Percentiles rank a stretch among this genome's conserved stretches.
phyloP scores from a whole-genome alignment of 768 basidiomycete species.

The Tricholoma hemisulphureum region DNA sequence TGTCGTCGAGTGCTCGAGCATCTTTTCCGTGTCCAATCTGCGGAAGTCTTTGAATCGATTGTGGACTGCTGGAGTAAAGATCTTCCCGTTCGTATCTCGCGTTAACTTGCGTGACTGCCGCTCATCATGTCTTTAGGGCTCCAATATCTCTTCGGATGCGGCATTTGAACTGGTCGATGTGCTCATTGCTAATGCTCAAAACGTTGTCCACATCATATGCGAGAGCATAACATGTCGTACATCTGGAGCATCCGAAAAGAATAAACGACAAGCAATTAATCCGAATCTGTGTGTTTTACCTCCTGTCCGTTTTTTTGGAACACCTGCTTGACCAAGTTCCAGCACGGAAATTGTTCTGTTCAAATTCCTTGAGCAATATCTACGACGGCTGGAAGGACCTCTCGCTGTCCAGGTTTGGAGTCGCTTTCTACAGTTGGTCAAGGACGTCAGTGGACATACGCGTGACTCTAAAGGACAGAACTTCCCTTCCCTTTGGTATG shows the following conservation, averaged over 20 bases:
- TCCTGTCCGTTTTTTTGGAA: not conserved
- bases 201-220: slow-evolving; percentile 84
- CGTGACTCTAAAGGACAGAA: slow-evolving; percentile 70
- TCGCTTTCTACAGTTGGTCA: slow-evolving; percentile 72
- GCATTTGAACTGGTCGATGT: slow-evolving; percentile 83
- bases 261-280: slow-evolving; percentile 59
- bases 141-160: slow-evolving; percentile 42
- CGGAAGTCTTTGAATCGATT: slow-evolving; percentile 81
- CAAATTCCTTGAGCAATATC: slow-evolving; percentile 85
- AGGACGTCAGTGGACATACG: slow-evolving; percentile 66
- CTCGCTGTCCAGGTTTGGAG: slow-evolving; percentile 92
- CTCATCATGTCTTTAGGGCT: slow-evolving; percentile 30
- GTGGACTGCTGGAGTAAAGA: slow-evolving; percentile 80
- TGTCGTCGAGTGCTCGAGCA: slow-evolving; percentile 82
- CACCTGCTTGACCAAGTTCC: slow-evolving; percentile 8
- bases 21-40: slow-evolving; percentile 75
- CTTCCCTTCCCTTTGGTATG: slow-evolving; percentile 72
- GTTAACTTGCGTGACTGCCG: not conserved
- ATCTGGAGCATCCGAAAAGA: slow-evolving; percentile 53
- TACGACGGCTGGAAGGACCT: slow-evolving; percentile 82
- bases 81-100: slow-evolving; percentile 38
- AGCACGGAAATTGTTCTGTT: slow-evolving; percentile 76
- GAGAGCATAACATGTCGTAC: slow-evolving; percentile 73
- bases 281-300: slow-evolving; percentile 57
- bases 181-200: slow-evolving; percentile 81